Evolutionary conservation across 2,329 filamentous ascomycete species (phyloP), one percentile per base, ranked within the genome.

Genomic region (Cylindrodendrum hubeiense): DNA sequence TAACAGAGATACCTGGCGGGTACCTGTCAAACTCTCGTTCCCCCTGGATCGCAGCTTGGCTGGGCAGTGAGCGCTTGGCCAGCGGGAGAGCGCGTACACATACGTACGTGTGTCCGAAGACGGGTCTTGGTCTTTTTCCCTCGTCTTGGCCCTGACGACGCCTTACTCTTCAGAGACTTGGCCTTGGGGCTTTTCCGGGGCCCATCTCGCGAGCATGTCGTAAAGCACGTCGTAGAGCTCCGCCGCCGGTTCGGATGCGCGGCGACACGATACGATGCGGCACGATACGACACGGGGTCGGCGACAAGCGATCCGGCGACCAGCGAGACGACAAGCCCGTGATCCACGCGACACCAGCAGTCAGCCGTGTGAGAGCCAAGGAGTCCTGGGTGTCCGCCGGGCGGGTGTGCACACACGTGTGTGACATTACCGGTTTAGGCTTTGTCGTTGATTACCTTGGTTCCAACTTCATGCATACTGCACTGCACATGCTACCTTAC

Each of bases 1-100:
- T 76, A 76, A 72, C 74, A 76, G 53, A 64, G 60, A 43, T 74
- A 71, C 71, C 46, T 59, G 37, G n/a, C n/a, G 43, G 63, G 9
- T 66, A 68, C 67, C 54, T 62, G 66, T 61, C 63, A 68, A 49
- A 55, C 30, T 43, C 44, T 10, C 15, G 19, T 47, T 34, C 15
- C 54, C 61, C 55, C 55, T 60, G 54, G 55, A 60, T 53, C 28
- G 9, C 28, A n/a, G 39, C 53, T 63, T 24, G 54, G 46, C 54
- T 46, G 22, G 33, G 43, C 54, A 12, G 33, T n/a, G 44, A 49
- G 55, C 22, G 55, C 41, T 46, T 46, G 30, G 22, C 28, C 21
- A 26, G 17, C 37, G 22, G 34, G 30, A 37, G 41, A 24, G 19
- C 15, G 30, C 49, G 50, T 34, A n/a, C 17, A 8, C 37, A 39